Evolutionary conservation across 1,284 basidiomycete species (phyloP).

Genomic region (Somion occarium): DNA sequence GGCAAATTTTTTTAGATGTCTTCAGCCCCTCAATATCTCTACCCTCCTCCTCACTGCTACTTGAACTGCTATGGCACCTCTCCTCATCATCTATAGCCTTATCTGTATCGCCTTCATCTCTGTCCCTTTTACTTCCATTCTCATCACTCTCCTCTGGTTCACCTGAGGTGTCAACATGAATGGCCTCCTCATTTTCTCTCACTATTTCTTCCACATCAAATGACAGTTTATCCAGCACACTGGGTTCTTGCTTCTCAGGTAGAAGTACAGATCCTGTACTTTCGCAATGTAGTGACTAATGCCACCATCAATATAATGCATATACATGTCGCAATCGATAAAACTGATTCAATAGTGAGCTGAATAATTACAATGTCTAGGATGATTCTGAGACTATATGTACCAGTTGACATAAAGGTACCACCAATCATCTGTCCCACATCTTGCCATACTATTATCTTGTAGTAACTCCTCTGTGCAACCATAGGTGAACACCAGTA

Average conservation of each 20-base stretch:
- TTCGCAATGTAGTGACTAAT: not conserved
- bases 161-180: not conserved
- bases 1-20: no score
- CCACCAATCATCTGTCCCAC: conserved; percentile 2
- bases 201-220: not conserved
- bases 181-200: not conserved
- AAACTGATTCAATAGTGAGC: not conserved
- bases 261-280: not conserved
- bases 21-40: no score
- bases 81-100: no score
- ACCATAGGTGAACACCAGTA: conserved; percentile 27
- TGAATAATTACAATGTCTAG: not conserved
- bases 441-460: not conserved
- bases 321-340: conserved; percentile 5
- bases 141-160: not conserved
- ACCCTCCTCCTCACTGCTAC: no score
- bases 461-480: not conserved
- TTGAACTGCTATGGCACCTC: no score
- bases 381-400: not conserved
- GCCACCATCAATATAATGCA: conserved; percentile 3
- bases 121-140: no score
- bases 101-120: no score
- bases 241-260: not conserved
- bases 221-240: not conserved
- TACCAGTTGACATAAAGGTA: conserved; percentile 10